These are phyloP conservation scores for Casuarina glauca DNA, from an alignment of 306 rosid genomes.

Conservation along the genomic window DNA sequence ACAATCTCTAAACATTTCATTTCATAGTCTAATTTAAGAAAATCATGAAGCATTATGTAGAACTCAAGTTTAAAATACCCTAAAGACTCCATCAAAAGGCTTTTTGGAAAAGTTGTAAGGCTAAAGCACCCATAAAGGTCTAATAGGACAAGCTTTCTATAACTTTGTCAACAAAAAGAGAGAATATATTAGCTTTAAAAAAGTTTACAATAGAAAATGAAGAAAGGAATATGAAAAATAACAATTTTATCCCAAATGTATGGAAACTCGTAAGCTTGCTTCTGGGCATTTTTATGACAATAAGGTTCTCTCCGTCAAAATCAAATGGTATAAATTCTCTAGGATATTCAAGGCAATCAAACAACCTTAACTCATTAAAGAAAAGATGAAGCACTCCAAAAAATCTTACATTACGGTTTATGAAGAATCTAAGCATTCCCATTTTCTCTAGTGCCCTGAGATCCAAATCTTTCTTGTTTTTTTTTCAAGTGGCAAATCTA, in stretches of 20 bases:
- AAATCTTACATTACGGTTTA: slow-evolving; percentile 9
- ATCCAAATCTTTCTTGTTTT: not conserved
- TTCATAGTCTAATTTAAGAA: not conserved
- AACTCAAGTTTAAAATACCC: not conserved
- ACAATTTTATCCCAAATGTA: slow-evolving; percentile 11
- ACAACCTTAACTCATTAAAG: too few relatives aligned
- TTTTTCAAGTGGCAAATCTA: not conserved
- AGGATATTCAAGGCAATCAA: too few relatives aligned
- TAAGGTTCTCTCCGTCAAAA: slow-evolving; percentile 35
- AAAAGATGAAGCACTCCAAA: too few relatives aligned
- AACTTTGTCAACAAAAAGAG: slow-evolving; percentile 17
- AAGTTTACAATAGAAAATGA: not conserved
- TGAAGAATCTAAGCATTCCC: slow-evolving; percentile 33
- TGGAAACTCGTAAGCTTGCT: not conserved
- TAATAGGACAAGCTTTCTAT: not conserved
- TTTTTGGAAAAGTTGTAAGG: not conserved
- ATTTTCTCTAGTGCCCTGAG: slow-evolving; percentile 22
- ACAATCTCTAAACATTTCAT: not conserved
- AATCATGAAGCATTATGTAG: not conserved
- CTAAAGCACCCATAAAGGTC: slow-evolving; percentile 3
- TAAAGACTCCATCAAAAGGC: too few relatives aligned
- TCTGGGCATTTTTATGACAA: slow-evolving; percentile 27
- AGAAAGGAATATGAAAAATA: not conserved
- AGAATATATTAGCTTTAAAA: not conserved
- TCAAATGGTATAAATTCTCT: slow-evolving; percentile 6